phyloP scores from a whole-genome alignment of 1,139 yeast species.

The Kluyveromyces marxianus region DNA sequence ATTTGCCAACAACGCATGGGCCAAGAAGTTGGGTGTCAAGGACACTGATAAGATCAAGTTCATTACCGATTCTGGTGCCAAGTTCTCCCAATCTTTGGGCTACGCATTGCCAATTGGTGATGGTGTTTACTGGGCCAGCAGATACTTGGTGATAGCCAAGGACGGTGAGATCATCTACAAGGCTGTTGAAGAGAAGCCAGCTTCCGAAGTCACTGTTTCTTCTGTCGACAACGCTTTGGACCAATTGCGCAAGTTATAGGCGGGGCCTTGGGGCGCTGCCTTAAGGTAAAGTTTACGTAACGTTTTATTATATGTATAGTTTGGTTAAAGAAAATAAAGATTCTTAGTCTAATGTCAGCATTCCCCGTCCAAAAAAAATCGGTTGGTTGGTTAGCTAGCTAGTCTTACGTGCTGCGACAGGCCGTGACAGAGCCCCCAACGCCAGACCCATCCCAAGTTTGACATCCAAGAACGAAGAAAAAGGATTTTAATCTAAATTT shows the following conservation, averaged over 20 bases:
- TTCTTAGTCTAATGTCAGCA: no score
- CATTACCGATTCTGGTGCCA: constrained; percentile 66
- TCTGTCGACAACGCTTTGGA: constrained; percentile 50
- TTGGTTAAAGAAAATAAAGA: no score
- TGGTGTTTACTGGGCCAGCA: constrained; percentile 56
- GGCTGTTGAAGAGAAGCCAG: constrained; percentile 50
- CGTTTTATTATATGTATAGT: no score
- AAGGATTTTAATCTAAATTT: no score
- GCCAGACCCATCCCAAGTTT: no score
- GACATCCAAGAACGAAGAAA: no score
- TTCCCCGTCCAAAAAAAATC: no score
- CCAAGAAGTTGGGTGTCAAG: constrained; percentile 49
- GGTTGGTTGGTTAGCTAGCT: no score
- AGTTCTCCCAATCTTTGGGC: constrained; percentile 56
- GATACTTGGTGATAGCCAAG: constrained; percentile 66
- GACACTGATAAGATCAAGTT: constrained; percentile 46
- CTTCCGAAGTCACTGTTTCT: constrained; percentile 54
- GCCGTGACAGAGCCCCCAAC: no score
- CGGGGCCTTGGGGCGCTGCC: neutral
- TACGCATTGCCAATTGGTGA: constrained; percentile 47
- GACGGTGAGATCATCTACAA: constrained; percentile 57
- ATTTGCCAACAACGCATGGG: constrained; percentile 77
- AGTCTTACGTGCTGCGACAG: no score
- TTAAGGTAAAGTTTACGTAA: neutral
- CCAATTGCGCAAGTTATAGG: constrained; percentile 20